phyloP scores from a whole-genome alignment of 768 basidiomycete genomes.

The Infundibulicybe gibba region DNA sequence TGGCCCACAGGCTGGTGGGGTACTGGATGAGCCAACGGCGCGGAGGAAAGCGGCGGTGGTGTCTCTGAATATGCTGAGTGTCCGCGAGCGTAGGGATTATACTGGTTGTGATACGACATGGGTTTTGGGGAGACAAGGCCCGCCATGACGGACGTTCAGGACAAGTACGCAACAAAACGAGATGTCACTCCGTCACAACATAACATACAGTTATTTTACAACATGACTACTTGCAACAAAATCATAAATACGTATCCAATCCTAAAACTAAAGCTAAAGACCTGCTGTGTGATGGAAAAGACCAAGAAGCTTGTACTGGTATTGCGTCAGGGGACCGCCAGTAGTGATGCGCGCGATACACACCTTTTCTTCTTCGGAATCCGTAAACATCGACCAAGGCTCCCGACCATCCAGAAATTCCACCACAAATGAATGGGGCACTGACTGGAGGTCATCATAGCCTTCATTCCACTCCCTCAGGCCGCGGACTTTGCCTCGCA shows the following conservation, averaged over 20 bases:
- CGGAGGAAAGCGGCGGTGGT: constrained; percentile 46
- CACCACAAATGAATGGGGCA: constrained; percentile 63
- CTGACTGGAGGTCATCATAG: constrained; percentile 62
- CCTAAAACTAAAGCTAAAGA: constrained; percentile 19
- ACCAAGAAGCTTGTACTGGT: constrained; percentile 43
- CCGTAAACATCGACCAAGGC: constrained; percentile 57
- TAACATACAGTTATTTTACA: background rate
- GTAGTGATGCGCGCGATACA: constrained; percentile 6
- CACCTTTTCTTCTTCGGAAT: constrained; percentile 64
- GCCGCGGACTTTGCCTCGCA: constrained; percentile 42
- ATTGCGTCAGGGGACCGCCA: constrained; percentile 5
- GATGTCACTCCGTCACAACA: constrained; percentile 7
- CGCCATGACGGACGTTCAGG: constrained; percentile 42
- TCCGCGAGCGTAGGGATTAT: constrained; percentile 57
- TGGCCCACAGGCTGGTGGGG: constrained; percentile 42
- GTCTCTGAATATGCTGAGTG: constrained; percentile 57
- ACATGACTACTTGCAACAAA: background rate
- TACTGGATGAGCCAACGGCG: constrained; percentile 54
- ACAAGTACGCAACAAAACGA: constrained; percentile 6
- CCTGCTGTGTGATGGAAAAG: constrained; percentile 41
- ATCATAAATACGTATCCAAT: constrained; percentile 5
- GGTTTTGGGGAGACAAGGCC: constrained; percentile 62
- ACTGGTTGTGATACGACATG: constrained; percentile 53
- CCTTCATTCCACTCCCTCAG: constrained; percentile 65
- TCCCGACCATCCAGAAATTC: constrained; percentile 49